Evolutionary conservation across 192 early-diverging fungal genomes (phyloP).

Genomic region (Rhizophagus clarus): DNA sequence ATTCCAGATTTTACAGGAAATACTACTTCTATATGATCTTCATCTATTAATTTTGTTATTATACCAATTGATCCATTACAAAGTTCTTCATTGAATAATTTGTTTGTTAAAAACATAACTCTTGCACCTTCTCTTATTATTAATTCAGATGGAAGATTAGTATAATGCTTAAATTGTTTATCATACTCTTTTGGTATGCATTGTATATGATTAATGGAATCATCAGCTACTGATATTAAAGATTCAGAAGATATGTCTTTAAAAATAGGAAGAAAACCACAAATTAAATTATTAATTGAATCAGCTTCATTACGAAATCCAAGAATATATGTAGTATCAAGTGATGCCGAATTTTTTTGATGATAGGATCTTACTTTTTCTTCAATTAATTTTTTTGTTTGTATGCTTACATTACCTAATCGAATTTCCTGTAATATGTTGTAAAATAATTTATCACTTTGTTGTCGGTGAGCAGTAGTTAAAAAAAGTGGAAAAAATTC

Average conservation of each 20-base stretch:
- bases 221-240: too few species aligned
- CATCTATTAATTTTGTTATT: neutral
- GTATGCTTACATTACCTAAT: too few species aligned
- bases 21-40: neutral
- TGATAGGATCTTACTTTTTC: too few species aligned
- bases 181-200: neutral
- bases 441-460: neutral
- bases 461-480: neutral
- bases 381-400: too few species aligned
- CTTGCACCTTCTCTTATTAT: neutral
- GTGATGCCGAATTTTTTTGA: too few species aligned
- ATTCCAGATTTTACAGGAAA: neutral
- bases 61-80: neutral
- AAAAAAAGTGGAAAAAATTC: constrained; percentile 9
- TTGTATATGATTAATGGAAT: too few species aligned
- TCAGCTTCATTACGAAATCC: too few species aligned
- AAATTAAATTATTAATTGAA: too few species aligned
- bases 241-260: too few species aligned
- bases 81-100: neutral
- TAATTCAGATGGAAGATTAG: neutral
- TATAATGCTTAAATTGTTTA: neutral
- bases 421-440: too few species aligned
- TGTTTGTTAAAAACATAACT: neutral
- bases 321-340: too few species aligned
- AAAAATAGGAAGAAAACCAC: too few species aligned